Base-by-base conservation (phyloP, 768 basidiomycete species). In the Lanmaoa pseudosensibilis region DNA sequence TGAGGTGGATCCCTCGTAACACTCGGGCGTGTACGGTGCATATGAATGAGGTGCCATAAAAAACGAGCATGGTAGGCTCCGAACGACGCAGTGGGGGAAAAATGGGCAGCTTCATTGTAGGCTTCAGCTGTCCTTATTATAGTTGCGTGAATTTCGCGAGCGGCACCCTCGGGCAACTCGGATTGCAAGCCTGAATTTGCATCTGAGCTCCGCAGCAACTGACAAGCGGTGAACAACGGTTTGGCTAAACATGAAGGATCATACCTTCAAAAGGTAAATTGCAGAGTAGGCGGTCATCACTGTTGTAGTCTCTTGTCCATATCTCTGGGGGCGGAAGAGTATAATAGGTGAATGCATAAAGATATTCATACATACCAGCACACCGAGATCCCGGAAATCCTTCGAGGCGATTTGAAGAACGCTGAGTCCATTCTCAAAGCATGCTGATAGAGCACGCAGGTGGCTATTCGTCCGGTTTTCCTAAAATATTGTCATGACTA, bases 251-350 rank as follows among this genome's bases (percentile, higher is more conserved):
- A 9, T 21, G 34, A n/a, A 62, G 72, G 12, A 27, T 23, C 53
- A 50, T 67, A 88, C 92, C 79, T 80, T 86, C 61, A 93, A 75
- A 59, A 94, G 73, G 67, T 91, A 87, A 37, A 93, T 84, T 19
- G 91, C 90, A 46, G 88, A 84, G 65, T 93, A 93, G 25, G 90
- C 92, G 19, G 88, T 88, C 91, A 93, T 93, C 45, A 88, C 83
- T 9, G 87, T 86, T 57, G 91, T 83, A 5, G 88, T 87, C 68
- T 93, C 91, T 75, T 93, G 92, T 9, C 87, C 83, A 63, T 93
- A 94, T 44, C 87, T 86, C 90, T 92, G 68, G 50, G 46, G 40
- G 36, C 43, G 32, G 46, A 45, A 38, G 47, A 39, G 48, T 52
- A 46, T 51, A 41, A 38, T 11, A n/a, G 16, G 21, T 27, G 39